Evolutionary conservation across 306 rosid genomes (phyloP).

Genomic region (Phaseolus lunatus): DNA sequence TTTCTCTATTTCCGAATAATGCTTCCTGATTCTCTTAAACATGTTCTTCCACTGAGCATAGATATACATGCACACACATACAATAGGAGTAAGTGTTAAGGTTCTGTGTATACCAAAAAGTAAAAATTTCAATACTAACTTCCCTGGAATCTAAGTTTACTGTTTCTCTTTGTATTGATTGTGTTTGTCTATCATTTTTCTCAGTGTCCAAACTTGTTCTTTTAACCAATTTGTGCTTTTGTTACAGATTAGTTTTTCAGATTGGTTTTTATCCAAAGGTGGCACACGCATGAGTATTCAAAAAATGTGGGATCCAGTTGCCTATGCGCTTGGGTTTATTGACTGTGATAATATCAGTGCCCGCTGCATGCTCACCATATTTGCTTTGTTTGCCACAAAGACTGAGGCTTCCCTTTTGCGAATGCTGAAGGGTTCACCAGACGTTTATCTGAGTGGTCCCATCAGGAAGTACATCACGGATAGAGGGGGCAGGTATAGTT

Average conservation of each 20-base stretch:
- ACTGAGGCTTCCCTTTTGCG: constrained; percentile 97
- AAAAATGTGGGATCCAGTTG: constrained; percentile 99
- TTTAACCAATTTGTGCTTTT: constrained; percentile 32
- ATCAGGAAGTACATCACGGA: constrained; percentile 88
- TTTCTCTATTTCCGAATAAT: constrained; percentile 23
- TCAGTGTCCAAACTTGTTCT: constrained; percentile 26
- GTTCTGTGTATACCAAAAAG: constrained; percentile 30
- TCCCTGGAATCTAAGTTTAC: constrained; percentile 5
- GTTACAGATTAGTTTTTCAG: constrained; percentile 92
- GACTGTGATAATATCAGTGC: constrained; percentile 99
- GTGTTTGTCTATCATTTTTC: constrained; percentile 27
- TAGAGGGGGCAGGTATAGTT: constrained; percentile 87
- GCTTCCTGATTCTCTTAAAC: constrained; percentile 11
- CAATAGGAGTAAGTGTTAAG: constrained; percentile 4
- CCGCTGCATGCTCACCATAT: constrained; percentile 99
- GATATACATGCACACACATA: background rate
- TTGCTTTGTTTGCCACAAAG: constrained; percentile 95
- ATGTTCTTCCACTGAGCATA: constrained; percentile 7
- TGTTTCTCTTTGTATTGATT: background rate
- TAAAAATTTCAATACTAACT: background rate
- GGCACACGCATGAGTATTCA: constrained; percentile 90
- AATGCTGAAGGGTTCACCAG: constrained; percentile 99
- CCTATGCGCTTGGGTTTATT: constrained; percentile 98
- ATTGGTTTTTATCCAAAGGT: constrained; percentile 98
- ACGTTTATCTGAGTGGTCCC: constrained; percentile 92